phyloP scores from a whole-genome alignment of 768 basidiomycete genomes.

The Collybiopsis confluens region DNA sequence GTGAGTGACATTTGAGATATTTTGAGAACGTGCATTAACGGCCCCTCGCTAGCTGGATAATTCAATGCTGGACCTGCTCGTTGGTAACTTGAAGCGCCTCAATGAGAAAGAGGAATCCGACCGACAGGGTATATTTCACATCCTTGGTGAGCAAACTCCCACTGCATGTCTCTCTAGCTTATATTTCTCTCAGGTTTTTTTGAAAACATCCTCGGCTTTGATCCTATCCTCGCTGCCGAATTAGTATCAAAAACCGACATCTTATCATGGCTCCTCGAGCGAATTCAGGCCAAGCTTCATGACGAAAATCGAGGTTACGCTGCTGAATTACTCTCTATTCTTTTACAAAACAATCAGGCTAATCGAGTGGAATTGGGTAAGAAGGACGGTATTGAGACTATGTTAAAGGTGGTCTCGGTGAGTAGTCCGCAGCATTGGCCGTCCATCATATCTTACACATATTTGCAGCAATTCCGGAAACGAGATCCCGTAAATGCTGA shows the following conservation, averaged over 20 bases:
- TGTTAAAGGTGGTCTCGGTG: slow-evolving; percentile 79
- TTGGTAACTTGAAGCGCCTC: slow-evolving; percentile 83
- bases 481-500: slow-evolving; percentile 83
- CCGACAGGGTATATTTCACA: slow-evolving; percentile 87
- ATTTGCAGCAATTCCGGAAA: slow-evolving; percentile 74
- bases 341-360: slow-evolving; percentile 68
- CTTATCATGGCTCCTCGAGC: slow-evolving; percentile 73
- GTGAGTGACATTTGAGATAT: too few relatives aligned
- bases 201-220: slow-evolving; percentile 88
- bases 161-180: background rate
- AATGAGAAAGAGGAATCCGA: slow-evolving; percentile 91
- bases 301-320: slow-evolving; percentile 93
- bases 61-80: slow-evolving; percentile 82
- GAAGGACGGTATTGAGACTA: slow-evolving; percentile 71
- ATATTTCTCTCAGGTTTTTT: slow-evolving; percentile 61
- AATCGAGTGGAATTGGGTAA: slow-evolving; percentile 70
- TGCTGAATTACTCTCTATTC: slow-evolving; percentile 88
- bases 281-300: slow-evolving; percentile 67
- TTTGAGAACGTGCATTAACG: too few relatives aligned
- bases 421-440: slow-evolving; percentile 26
- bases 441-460: background rate
- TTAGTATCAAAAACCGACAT: slow-evolving; percentile 75
- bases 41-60: slow-evolving; percentile 74
- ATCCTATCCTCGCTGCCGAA: slow-evolving; percentile 65
- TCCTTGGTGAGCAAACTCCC: slow-evolving; percentile 53